A percentile compares a stretch with the other conserved stretches of the same genome.
Evolutionary conservation across 345 rosid species (phyloP).

Genomic region (Fremontodendron californicum): DNA sequence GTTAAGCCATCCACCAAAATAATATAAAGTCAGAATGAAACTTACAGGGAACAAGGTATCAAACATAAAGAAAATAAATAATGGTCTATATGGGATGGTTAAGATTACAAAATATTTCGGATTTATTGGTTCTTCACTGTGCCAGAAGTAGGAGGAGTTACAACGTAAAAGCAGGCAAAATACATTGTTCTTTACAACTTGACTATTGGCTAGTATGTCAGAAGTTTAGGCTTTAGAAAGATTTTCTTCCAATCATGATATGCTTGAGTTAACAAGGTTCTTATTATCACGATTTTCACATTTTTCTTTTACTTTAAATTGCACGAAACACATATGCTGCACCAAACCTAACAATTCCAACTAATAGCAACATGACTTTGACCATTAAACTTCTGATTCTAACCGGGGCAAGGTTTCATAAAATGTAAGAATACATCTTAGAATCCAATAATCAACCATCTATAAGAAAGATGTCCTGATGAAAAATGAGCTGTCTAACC

Average conservation of each 20-base stretch:
- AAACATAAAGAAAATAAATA: not conserved
- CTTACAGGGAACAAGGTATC: not conserved
- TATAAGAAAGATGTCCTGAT: not conserved
- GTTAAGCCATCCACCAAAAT: constrained; percentile 11
- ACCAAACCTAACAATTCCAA: not conserved
- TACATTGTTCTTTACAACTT: not conserved
- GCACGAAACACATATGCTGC: not conserved
- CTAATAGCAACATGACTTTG: not conserved
- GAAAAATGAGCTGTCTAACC: not conserved
- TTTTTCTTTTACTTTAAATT: not conserved
- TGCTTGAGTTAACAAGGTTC: not conserved
- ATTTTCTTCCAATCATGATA: not conserved
- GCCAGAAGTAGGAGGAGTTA: not conserved
- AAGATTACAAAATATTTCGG: not conserved
- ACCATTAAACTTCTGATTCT: too few relatives aligned
- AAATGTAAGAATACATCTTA: not conserved
- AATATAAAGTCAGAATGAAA: constrained; percentile 20
- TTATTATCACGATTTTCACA: not conserved
- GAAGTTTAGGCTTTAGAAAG: not conserved
- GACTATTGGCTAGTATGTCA: not conserved
- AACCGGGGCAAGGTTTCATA: not conserved
- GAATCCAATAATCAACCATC: not conserved
- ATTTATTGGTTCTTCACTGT: not conserved
- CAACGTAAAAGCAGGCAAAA: not conserved
- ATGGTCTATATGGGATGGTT: constrained; percentile 1